Conservation (phyloP, 768 basidiomycete species). For the Suillus spraguei region DNA sequence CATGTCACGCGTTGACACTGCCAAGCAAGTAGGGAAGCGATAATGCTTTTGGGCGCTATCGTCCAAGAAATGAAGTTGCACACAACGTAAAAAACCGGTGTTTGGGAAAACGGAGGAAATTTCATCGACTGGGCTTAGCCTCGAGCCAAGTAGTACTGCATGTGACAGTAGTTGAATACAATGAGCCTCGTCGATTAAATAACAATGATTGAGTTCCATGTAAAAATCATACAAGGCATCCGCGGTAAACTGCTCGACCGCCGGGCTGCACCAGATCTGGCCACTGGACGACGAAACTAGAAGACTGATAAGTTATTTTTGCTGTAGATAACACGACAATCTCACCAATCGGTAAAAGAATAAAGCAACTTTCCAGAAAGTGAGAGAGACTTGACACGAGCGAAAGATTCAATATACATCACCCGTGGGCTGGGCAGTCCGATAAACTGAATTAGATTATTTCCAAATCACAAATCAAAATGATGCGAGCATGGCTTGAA, state of each 20-base stretch:
- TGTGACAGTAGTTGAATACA: neutral
- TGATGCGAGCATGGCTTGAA: neutral
- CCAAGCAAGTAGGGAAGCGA: neutral
- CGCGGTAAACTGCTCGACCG: conserved; percentile 52
- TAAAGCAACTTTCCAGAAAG: conserved; percentile 83
- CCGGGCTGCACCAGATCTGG: conserved; percentile 50
- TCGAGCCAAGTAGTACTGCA: neutral
- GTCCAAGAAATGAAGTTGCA: neutral
- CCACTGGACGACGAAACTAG: conserved; percentile 93
- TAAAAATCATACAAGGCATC: conserved; percentile 61
- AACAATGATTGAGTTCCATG: neutral
- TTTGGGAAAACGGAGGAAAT: neutral
- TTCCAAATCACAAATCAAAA: conserved; percentile 13
- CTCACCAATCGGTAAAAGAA: conserved; percentile 80
- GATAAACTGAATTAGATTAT: conserved; percentile 56
- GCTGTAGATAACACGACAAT: conserved; percentile 67
- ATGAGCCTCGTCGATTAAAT: neutral
- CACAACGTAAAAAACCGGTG: conserved; percentile 1
- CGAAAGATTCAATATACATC: conserved; percentile 94
- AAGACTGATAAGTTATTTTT: conserved; percentile 26
- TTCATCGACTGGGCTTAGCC: neutral
- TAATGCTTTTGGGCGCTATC: neutral
- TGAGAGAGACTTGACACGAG: conserved; percentile 79
- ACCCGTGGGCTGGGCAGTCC: conserved; percentile 70
- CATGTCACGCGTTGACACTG: neutral